Evolutionary conservation across 148 eudicot genomes (phyloP).

Genomic region (Spergularia marina): DNA sequence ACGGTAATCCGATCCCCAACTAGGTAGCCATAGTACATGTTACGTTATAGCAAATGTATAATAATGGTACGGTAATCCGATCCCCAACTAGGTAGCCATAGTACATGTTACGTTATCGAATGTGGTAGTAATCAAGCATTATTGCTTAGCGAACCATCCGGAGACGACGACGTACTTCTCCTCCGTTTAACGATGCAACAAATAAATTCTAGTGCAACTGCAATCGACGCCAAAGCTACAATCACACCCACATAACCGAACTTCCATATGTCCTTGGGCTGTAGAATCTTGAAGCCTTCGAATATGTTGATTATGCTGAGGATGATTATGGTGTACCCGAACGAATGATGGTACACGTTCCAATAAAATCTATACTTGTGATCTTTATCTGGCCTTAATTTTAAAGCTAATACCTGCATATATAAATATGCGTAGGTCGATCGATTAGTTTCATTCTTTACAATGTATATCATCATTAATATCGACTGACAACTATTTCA

Average conservation of each 20-base stretch:
- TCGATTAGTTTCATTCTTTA: no score
- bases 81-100: no score
- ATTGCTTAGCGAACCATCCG: no score
- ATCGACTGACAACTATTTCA: no score
- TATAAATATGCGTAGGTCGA: no score
- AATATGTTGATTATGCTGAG: conserved; percentile 52
- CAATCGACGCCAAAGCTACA: conserved; percentile 29
- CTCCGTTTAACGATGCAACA: conserved; percentile 43
- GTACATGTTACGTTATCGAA: no score
- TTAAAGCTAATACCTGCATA: conserved; percentile 45
- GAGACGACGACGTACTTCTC: conserved; percentile 12
- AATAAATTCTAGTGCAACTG: conserved; percentile 36
- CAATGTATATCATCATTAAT: no score
- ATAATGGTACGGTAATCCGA: no score
- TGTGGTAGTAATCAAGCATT: no score
- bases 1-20: no score
- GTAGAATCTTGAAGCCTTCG: conserved; percentile 48
- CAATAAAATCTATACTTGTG: conserved; percentile 57
- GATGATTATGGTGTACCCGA: conserved; percentile 43
- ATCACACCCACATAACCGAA: conserved; percentile 40
- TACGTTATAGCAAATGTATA: no score
- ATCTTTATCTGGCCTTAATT: conserved; percentile 60
- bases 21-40: no score
- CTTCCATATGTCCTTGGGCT: conserved; percentile 50
- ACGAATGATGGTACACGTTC: conserved; percentile 57